These are phyloP conservation scores for Aspergillus indologenus DNA, from an alignment of 495 filamentous ascomycete genomes.

Conservation along the genomic window DNA sequence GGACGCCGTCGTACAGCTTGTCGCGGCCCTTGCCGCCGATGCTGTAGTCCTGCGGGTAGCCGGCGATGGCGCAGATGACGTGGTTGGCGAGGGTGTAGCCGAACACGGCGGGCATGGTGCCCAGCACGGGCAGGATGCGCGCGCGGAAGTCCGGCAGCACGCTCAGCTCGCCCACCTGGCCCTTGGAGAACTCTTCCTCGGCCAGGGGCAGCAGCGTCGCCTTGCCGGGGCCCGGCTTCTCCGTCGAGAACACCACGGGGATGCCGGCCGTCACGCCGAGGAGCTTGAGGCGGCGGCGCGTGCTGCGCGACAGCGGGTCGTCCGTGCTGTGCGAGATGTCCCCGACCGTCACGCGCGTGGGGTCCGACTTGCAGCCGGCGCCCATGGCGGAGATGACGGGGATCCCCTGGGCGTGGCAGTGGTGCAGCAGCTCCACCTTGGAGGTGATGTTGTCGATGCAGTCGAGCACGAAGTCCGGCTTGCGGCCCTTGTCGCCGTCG, in stretches of 20 bases:
- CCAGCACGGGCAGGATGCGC: conserved; percentile 88
- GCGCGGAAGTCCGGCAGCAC: conserved; percentile 90
- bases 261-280: conserved; percentile 81
- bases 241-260: conserved; percentile 87
- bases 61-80: conserved; percentile 79
- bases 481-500: conserved; percentile 52
- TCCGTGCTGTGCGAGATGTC: conserved; percentile 89
- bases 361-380: conserved; percentile 95
- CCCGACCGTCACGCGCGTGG: conserved; percentile 84
- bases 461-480: conserved; percentile 86
- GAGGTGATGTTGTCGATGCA: conserved; percentile 98
- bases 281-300: conserved; percentile 73
- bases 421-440: conserved; percentile 87
- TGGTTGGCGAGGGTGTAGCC: conserved; percentile 89
- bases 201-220: conserved; percentile 81
- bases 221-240: conserved; percentile 89
- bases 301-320: conserved; percentile 83
- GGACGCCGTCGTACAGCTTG: conserved; percentile 84
- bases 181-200: conserved; percentile 85
- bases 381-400: conserved; percentile 94
- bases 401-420: conserved; percentile 72
- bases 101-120: conserved; percentile 96
- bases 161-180: conserved; percentile 81
- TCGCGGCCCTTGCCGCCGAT: conserved; percentile 71
- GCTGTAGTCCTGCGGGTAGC: conserved; percentile 82